Evolutionary conservation across 176 grass and related monocot genomes (phyloP), one percentile per base, ranked within the genome.

Genomic region (Eleusine coracana): DNA sequence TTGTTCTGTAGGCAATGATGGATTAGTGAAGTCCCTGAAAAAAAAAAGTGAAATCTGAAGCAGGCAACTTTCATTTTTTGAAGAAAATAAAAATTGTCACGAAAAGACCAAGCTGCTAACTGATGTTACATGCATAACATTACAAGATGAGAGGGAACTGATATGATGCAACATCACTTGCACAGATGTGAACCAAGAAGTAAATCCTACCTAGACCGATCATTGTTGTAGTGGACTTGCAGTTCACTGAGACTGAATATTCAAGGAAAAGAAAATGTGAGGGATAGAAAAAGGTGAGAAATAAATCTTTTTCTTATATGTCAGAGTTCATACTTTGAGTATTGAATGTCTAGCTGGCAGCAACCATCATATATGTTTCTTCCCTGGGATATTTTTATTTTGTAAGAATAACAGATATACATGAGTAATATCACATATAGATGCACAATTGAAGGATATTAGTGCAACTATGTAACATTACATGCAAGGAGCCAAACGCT

Each of bases 361-460:
- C 96, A 99, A 73, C 96, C 96, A 89, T 99, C 96, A 87, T 99
- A 99, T 85, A 99, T 99, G 79, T 99, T 99, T 80, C 96, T 92
- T 83, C 93, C 93, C 93, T 99, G 86, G 21, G 38, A 86, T 63
- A 63, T 52, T 27, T n/a, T 68, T 74, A 15, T 34, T 87, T 79
- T 83, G 58, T 81, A 39, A 94, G 31, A 78, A 73, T 72, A 40
- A 37, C 25, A 25, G 25, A 25, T 25, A 25, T 25, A 25, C 25
- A 25, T 25, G 25, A 66, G 68, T 48, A 31, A 45, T 38, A 48
- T 48, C 11, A 66, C 1, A 77, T 82, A 58, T 18, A 61, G 15
- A 58, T 82, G 68, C 23, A 87, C 59, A 55, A 82, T 58, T 68
- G 15, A 73, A 82, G 61, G 54, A 81, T 68, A 71, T 75, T 17